Base-by-base conservation (phyloP, 805 yeast genomes). In the Candida stauntonica region DNA sequence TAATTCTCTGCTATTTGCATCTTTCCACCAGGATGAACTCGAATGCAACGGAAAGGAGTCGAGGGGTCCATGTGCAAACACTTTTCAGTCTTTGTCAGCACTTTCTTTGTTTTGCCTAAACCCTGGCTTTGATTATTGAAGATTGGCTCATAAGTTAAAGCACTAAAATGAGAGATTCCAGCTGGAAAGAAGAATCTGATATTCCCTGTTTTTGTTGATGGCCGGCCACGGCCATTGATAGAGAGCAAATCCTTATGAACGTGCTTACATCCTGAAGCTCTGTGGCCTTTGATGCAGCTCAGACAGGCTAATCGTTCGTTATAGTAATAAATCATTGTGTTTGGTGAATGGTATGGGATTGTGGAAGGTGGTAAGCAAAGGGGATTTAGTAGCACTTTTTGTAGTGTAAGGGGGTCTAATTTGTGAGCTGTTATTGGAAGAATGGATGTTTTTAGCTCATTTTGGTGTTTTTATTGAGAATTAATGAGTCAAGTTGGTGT, bases 171-270 rank as follows among this genome's bases (percentile, higher is more conserved):
- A 5, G 45, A 17, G 5, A 44, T 39, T 11, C 44, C 47, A 27
- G 43, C 38, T n/a, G 45, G 37, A 29, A 41, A 41, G 9, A 33
- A 7, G 16, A 41, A 45, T n/a, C 58, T 31, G 8, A 50, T 23
- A 12, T 35, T 44, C 17, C 45, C 45, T 7, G 45, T 47, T 12
- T 35, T 41, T 8, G 77, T 70, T 19, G 75, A 68, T 0, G 96
- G 97, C 33, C 98, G 64, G 1, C 98, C 99, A 42, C 95, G 74
- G n/a, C 86, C 76, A 19, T 96, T 72, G 11, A 91, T 96, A 52
- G 87, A 86, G 11, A 89, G 79, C 29, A 91, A 66, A 17, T 93
- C 86, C 33, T 96, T 70, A 36, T 74, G 68, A 21, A 83, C 76
- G 61, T 91, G 99, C 38, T 75, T 76, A 60, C 99, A 91, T 39